Evolutionary conservation across 176 grass and related monocot species (phyloP), one percentile per base, ranked within the genome.

Genomic region (Juncus effusus): DNA sequence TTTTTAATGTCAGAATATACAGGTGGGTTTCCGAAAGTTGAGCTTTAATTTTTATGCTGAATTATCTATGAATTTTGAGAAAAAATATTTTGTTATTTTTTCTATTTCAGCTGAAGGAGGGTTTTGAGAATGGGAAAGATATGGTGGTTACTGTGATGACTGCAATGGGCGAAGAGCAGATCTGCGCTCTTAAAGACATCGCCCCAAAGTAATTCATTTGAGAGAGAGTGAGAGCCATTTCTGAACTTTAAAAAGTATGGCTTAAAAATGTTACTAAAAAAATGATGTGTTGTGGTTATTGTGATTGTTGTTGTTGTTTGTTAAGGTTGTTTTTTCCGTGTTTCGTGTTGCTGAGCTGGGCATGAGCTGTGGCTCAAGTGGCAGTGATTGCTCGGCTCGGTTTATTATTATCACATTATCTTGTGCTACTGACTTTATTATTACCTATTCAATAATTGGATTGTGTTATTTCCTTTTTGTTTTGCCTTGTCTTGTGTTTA

Each of bases 161-260:
- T 44, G 72, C 87, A 10, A 90, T 90, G 87, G 87, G 82, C 8
- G 87, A 90, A 67, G 87, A 90, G 45, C 87, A 90, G 76, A 85
- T 90, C 67, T 83, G 73, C 8, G 82, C 76, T 0, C 42, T 90
- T 9, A 90, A 90, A 76, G 87, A 90, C 42, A 38, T 90, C 60
- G 87, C 82, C 13, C 82, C 82, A 36, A 90, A 82, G 72, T 90
- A 90, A 76, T 13, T 81, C 40, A 3, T 63, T 38, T 59, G 15
- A 44, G 6, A 11, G 70, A 54, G 54, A 44, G 65, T 47, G 60
- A 36, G 13, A 64, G 62, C 10, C 10, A 59, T 67, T 83, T 42
- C 35, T 62, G 19, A 62, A 52, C 74, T 70, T 56, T 65, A 13
- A 40, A 80, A 59, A 47, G 9, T 47, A 47, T 47, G 44, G 44